phyloP scores from a whole-genome alignment of 805 yeast genomes.

The Metschnikowia kunwiensis region DNA sequence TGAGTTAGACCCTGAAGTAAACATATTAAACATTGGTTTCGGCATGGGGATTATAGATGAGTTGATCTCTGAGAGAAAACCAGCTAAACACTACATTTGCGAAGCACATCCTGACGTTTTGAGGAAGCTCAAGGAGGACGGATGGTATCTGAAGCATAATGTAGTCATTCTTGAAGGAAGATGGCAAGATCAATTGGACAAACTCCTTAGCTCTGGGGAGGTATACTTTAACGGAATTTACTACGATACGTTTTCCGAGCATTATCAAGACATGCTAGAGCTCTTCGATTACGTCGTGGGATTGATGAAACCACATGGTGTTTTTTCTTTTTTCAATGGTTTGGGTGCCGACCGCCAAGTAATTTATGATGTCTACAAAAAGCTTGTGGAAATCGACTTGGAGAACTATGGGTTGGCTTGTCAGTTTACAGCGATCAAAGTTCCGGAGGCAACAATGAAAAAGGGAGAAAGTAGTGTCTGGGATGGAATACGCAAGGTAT shows the following conservation, averaged over 20 bases:
- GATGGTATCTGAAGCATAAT: slow-evolving; percentile 75
- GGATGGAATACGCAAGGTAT: slow-evolving; percentile 59
- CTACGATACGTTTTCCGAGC: slow-evolving; percentile 92
- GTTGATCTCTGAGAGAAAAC: slow-evolving; percentile 51
- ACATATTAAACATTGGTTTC: slow-evolving; percentile 82
- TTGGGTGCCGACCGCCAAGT: slow-evolving; percentile 48
- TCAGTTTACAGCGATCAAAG: slow-evolving; percentile 47
- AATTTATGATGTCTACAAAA: slow-evolving; percentile 67
- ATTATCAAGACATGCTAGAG: slow-evolving; percentile 83
- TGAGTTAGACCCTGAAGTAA: slow-evolving; percentile 38
- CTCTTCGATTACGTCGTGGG: slow-evolving; percentile 82
- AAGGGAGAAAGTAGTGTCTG: slow-evolving; percentile 44
- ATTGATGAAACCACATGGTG: slow-evolving; percentile 73
- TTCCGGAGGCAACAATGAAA: slow-evolving; percentile 38
- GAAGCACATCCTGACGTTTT: slow-evolving; percentile 96
- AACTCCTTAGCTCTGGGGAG: slow-evolving; percentile 56
- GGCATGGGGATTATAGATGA: slow-evolving; percentile 96
- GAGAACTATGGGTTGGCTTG: slow-evolving; percentile 73
- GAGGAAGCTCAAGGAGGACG: slow-evolving; percentile 60
- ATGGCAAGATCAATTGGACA: slow-evolving; percentile 83
- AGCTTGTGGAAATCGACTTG: slow-evolving; percentile 77
- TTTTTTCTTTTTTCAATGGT: slow-evolving; percentile 90
- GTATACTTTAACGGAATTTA: slow-evolving; percentile 87
- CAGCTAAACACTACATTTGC: slow-evolving; percentile 76
- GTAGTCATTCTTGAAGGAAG: slow-evolving; percentile 82